phyloP scores from a whole-genome alignment of 2,329 filamentous ascomycete genomes.

The Aspergillus proliferans region DNA sequence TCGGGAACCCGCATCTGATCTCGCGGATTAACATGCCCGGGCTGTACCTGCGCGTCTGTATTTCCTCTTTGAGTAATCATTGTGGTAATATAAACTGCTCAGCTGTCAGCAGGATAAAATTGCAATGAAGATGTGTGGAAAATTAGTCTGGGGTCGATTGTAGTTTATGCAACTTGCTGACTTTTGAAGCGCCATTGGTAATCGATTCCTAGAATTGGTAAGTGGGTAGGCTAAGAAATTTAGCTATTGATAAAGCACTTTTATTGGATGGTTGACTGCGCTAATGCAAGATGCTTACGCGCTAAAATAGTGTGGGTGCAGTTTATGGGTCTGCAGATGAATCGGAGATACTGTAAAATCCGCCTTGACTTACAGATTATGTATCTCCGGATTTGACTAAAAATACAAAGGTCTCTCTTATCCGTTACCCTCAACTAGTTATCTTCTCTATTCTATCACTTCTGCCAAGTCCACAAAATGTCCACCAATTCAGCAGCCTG shows the following conservation, averaged over 20 bases:
- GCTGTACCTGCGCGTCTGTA: constrained; percentile 7
- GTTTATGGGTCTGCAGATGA: no score
- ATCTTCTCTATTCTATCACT: no score
- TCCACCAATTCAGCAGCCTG: constrained; percentile 15
- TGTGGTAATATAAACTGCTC: neutral
- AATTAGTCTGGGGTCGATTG: neutral
- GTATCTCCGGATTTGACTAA: no score
- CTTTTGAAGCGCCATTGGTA: neutral
- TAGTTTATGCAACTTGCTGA: neutral
- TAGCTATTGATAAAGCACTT: no score
- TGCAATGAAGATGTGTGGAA: neutral
- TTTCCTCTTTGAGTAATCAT: neutral
- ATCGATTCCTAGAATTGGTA: neutral
- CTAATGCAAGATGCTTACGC: constrained; percentile 1
- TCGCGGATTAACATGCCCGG: constrained; percentile 5
- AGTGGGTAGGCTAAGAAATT: neutral
- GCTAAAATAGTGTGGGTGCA: neutral
- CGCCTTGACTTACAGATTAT: neutral
- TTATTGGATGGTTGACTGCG: neutral
- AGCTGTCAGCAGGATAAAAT: neutral
- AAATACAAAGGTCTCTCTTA: no score
- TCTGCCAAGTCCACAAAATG: no score
- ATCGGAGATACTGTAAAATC: no score
- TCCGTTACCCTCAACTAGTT: no score
- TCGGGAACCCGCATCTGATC: constrained; percentile 3